A percentile compares a stretch with the other conserved stretches of the same genome.
phyloP scores from a whole-genome alignment of 352 stramenopile species.

The Phytophthora pseudosyringae region DNA sequence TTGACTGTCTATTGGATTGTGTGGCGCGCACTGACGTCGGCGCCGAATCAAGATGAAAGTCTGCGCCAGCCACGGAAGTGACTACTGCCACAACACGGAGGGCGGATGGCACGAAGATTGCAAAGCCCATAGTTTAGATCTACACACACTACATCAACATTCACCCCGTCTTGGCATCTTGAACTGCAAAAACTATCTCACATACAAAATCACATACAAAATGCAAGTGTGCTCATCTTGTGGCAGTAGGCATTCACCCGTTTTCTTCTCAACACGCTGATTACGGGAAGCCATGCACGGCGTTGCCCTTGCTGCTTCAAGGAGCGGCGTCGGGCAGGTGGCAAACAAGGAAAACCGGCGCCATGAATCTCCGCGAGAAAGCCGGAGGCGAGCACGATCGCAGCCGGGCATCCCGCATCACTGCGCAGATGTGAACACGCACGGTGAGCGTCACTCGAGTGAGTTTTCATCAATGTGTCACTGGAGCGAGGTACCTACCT shows the following conservation, averaged over 20 bases:
- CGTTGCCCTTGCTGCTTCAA: slow-evolving; percentile 19
- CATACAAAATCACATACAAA: not conserved
- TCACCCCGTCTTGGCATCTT: not conserved
- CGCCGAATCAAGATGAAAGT: slow-evolving; percentile 39
- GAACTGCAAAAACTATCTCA: not conserved
- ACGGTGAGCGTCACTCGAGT: slow-evolving; percentile 5
- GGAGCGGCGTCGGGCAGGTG: slow-evolving; percentile 1
- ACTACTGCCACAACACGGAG: slow-evolving; percentile 1
- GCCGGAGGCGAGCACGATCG: slow-evolving; percentile 2
- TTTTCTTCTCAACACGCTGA: slow-evolving; percentile 34
- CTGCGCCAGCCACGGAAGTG: slow-evolving; percentile 9
- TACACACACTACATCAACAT: not conserved
- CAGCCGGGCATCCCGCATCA: slow-evolving; percentile 9
- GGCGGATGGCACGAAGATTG: not conserved
- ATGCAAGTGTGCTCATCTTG: not conserved
- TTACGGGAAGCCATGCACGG: slow-evolving; percentile 12
- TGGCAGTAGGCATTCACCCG: slow-evolving; percentile 4
- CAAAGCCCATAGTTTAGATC: too few species aligned
- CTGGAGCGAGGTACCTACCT: slow-evolving; percentile 13
- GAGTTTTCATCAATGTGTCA: slow-evolving; percentile 16
- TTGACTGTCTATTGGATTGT: slow-evolving; percentile 42
- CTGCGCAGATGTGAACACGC: slow-evolving; percentile 9
- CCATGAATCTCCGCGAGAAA: slow-evolving; percentile 9
- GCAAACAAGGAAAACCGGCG: slow-evolving; percentile 2
- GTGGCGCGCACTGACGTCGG: slow-evolving; percentile 18